These are phyloP conservation scores for Tetratostichococcus sp. DNA, from an alignment of 139 green algal genomes.

Conservation along the genomic window DNA sequence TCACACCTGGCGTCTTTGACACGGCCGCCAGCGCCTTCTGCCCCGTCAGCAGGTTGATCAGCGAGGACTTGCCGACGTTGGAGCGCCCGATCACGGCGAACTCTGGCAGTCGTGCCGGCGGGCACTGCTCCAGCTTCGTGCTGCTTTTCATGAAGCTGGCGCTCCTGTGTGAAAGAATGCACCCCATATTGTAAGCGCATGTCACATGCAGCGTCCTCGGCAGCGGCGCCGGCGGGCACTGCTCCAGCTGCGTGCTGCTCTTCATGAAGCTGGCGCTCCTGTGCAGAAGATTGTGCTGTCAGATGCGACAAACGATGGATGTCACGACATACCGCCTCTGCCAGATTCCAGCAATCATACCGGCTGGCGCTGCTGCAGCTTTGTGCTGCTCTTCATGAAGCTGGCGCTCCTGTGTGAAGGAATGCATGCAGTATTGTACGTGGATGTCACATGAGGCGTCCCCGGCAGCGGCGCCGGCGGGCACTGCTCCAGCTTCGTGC, in stretches of 20 bases:
- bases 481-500: slow-evolving; percentile 58
- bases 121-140: slow-evolving; percentile 62
- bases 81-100: slow-evolving; percentile 94
- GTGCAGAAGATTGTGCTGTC: too few species aligned
- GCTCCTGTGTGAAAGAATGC: slow-evolving; percentile 19
- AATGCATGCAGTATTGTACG: too few species aligned
- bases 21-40: slow-evolving; percentile 73
- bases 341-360: slow-evolving; percentile 72
- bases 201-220: slow-evolving; percentile 68
- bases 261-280: slow-evolving; percentile 63
- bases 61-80: slow-evolving; percentile 96
- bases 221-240: slow-evolving; percentile 61
- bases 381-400: slow-evolving; percentile 71
- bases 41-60: slow-evolving; percentile 93
- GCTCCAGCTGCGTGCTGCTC: slow-evolving; percentile 51
- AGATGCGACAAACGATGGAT: too few species aligned
- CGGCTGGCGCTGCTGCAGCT: slow-evolving; percentile 63
- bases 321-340: too few species aligned
- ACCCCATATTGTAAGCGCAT: too few species aligned
- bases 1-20: slow-evolving; percentile 87
- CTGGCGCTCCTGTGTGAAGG: slow-evolving; percentile 27
- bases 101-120: slow-evolving; percentile 63
- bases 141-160: slow-evolving; percentile 72
- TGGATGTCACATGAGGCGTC: too few species aligned
- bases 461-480: slow-evolving; percentile 67